Percentiles rank a stretch among this genome's conserved stretches.
These are phyloP conservation scores for Penicillium sp. DNA, from an alignment of 2,329 filamentous ascomycete genomes.

Conservation along the genomic window DNA sequence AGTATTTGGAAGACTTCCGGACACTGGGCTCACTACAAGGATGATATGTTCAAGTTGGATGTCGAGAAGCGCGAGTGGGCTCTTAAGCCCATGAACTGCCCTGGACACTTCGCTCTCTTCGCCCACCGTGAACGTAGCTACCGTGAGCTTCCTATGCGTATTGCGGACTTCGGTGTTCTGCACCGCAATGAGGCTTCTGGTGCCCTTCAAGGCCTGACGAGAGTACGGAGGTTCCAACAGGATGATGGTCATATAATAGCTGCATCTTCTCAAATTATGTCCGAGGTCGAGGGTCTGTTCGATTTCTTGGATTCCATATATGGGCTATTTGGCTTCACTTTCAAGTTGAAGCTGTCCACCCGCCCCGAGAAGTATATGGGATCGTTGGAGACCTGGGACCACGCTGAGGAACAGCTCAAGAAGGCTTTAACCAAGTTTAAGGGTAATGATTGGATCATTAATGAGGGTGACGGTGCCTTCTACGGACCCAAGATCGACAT, in stretches of 20 bases:
- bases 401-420: slow-evolving; percentile 77
- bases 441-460: slow-evolving; percentile 77
- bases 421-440: slow-evolving; percentile 77
- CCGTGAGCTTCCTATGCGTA: slow-evolving; percentile 82
- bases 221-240: slow-evolving; percentile 91
- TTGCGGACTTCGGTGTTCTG: slow-evolving; percentile 93
- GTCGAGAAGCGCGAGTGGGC: slow-evolving; percentile 80
- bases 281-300: slow-evolving; percentile 79
- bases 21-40: slow-evolving; percentile 90
- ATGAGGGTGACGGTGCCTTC: slow-evolving; percentile 94
- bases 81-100: slow-evolving; percentile 98
- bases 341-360: slow-evolving; percentile 93
- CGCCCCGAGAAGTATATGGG: slow-evolving; percentile 87
- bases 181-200: slow-evolving; percentile 96
- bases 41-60: slow-evolving; percentile 90
- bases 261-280: slow-evolving; percentile 61
- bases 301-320: slow-evolving; percentile 82
- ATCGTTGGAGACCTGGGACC: slow-evolving; percentile 81
- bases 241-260: slow-evolving; percentile 73
- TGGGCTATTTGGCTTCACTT: slow-evolving; percentile 80
- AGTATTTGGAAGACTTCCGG: slow-evolving; percentile 92
- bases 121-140: slow-evolving; percentile 81
- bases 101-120: slow-evolving; percentile 88
- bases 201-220: slow-evolving; percentile 78
- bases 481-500: slow-evolving; percentile 99